Base-by-base conservation (phyloP, 2,329 filamentous ascomycete genomes). In the Raffaelea arxii region DNA sequence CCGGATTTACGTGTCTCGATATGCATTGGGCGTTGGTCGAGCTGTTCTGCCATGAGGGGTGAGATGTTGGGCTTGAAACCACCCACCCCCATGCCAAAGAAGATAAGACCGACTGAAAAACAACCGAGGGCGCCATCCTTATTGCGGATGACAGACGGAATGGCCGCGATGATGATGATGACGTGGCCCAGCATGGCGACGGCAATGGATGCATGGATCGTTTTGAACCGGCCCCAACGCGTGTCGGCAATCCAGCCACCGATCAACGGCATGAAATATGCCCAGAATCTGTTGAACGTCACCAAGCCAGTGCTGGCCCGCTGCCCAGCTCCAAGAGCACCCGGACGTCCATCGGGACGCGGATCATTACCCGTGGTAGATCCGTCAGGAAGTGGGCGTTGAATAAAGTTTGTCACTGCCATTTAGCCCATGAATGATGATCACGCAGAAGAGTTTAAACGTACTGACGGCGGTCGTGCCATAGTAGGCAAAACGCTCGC, bases 41-140 rank as follows among this genome's bases (percentile, higher is more conserved):
- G 80, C 62, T 86, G 82, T 56, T 86, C 82, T 22, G 80, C 81
- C 45, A 86, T 75, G 16, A 86, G 66, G 0, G 82, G 80, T 0
- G 80, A 78, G 41, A 90, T 83, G 58, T 89, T 89, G 51, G 82
- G 77, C 69, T 89, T 90, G 75, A 89, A 88, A 55, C 85, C 82
- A 49, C 85, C 84, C 2, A 83, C 86, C 38, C 84, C 84, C 23
- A 86, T 61, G 53, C 70, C 72, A 36, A 74, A 67, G 22, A 59
- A 58, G 27, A 74, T 56, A 25, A 73, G 65, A n/a, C 82, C 83
- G 58, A 88, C 76, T 57, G 88, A 73, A 55, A 87, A 84, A 44
- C 76, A 79, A 2, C 69, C 81, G 40, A 86, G 75, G 0, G 81
- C 69, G 12, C 70, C 67, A 16, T 79, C 71, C 30, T 66, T 65